A percentile compares a stretch with the other conserved stretches of the same genome.
These are phyloP conservation scores for Trapa bicornis DNA, from an alignment of 345 rosid species.

Conservation along the genomic window DNA sequence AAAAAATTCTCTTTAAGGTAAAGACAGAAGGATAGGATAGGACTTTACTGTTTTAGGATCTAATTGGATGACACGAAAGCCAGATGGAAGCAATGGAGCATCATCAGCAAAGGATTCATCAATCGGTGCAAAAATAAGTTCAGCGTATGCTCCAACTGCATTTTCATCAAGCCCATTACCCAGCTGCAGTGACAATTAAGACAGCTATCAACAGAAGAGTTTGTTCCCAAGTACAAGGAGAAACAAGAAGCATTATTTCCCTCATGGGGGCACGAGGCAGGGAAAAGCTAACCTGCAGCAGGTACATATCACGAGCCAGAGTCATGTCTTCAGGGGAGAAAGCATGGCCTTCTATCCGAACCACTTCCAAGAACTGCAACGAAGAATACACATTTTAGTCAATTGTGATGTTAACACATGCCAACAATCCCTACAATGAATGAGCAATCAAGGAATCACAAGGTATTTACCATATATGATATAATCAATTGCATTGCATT, in stretches of 20 bases:
- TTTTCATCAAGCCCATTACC: slow-evolving; percentile 89
- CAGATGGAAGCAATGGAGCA: slow-evolving; percentile 86
- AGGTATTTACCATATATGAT: background rate
- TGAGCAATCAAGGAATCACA: background rate
- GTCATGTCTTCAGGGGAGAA: slow-evolving; percentile 85
- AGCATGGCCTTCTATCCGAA: slow-evolving; percentile 80
- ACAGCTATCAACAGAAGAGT: background rate
- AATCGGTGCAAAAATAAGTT: slow-evolving; percentile 90
- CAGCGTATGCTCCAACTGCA: slow-evolving; percentile 82
- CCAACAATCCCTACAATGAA: background rate
- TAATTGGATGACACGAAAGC: slow-evolving; percentile 82
- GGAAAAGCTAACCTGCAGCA: slow-evolving; percentile 55
- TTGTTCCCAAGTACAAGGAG: background rate
- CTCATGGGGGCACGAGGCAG: background rate
- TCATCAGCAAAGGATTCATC: slow-evolving; percentile 95
- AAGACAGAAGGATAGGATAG: slow-evolving; percentile 2
- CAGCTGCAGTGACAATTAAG: slow-evolving; percentile 26
- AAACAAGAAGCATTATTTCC: background rate
- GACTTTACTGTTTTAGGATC: slow-evolving; percentile 63
- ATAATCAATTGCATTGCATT: background rate
- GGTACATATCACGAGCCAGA: slow-evolving; percentile 77
- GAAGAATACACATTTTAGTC: background rate
- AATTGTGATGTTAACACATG: background rate
- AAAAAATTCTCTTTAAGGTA: no score
- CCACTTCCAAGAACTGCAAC: slow-evolving; percentile 77